phyloP scores from a whole-genome alignment of 2,329 filamentous ascomycete genomes.

The Colletotrichum tofieldiae region DNA sequence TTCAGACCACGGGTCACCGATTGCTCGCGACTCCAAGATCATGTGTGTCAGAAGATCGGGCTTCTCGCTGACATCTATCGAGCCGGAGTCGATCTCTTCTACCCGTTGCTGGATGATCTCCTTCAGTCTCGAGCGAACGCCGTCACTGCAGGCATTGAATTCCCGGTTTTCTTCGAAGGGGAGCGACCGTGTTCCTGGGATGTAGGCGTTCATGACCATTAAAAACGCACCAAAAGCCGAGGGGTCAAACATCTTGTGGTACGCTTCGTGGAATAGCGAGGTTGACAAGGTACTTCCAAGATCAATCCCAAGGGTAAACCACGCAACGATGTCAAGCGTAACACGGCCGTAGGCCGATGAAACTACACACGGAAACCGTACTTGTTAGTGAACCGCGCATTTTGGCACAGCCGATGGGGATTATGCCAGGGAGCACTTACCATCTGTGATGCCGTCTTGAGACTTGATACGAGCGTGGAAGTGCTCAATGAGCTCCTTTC shows the following conservation, averaged over 20 bases:
- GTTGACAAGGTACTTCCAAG: constrained; percentile 49
- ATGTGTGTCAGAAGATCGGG: constrained; percentile 53
- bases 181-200: constrained; percentile 54
- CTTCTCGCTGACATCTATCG: constrained; percentile 40
- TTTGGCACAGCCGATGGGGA: fast-evolving
- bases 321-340: constrained; percentile 55
- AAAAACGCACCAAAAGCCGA: constrained; percentile 45
- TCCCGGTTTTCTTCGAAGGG: constrained; percentile 55
- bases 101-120: constrained; percentile 48
- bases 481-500: constrained; percentile 49
- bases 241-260: constrained; percentile 48
- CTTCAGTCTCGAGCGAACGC: constrained; percentile 50
- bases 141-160: constrained; percentile 52
- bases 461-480: constrained; percentile 44
- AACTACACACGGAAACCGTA: not conserved
- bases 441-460: constrained; percentile 42
- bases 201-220: constrained; percentile 50
- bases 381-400: not conserved
- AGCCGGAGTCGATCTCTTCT: constrained; percentile 41
- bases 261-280: constrained; percentile 49
- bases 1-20: constrained; percentile 41
- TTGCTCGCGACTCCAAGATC: constrained; percentile 51
- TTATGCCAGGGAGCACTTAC: not conserved
- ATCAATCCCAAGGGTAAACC: constrained; percentile 53
- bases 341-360: constrained; percentile 49